Percentiles rank a stretch among this genome's conserved stretches.
Evolutionary conservation across 2,329 filamentous ascomycete species (phyloP).

Genomic region (Penicillium sp.): DNA sequence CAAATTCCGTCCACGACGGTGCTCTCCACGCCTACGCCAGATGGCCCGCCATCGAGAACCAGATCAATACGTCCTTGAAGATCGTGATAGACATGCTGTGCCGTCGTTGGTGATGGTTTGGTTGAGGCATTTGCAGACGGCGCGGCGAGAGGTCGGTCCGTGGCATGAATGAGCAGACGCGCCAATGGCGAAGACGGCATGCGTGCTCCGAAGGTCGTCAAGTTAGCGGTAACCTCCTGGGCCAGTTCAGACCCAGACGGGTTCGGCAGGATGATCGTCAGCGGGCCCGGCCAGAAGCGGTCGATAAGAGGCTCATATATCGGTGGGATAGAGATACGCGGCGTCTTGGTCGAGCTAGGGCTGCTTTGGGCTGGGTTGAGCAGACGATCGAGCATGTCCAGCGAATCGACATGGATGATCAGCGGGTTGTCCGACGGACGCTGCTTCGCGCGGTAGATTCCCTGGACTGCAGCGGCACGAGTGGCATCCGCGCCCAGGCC

Average conservation of each 20-base stretch:
- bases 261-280: conserved; percentile 85
- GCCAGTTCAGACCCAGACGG: conserved; percentile 69
- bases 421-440: conserved; percentile 91
- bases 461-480: conserved; percentile 73
- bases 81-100: conserved; percentile 84
- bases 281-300: conserved; percentile 88
- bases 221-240: conserved; percentile 84
- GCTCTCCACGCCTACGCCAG: conserved; percentile 87
- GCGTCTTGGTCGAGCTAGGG: conserved; percentile 30
- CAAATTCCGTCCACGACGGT: conserved; percentile 92
- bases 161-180: conserved; percentile 76
- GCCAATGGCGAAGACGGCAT: conserved; percentile 87
- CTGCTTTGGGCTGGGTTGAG: conserved; percentile 43
- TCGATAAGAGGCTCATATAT: conserved; percentile 77
- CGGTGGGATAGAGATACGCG: conserved; percentile 55
- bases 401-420: conserved; percentile 84
- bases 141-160: conserved; percentile 76
- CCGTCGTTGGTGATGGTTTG: conserved; percentile 84
- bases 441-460: conserved; percentile 91
- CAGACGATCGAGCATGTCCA: conserved; percentile 68
- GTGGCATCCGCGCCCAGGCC: conserved; percentile 96
- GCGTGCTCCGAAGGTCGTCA: conserved; percentile 80
- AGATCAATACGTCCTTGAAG: conserved; percentile 76
- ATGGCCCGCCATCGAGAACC: conserved; percentile 85
- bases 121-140: conserved; percentile 95